Conservation (phyloP, 345 rosid genomes). For the Citrus sinensis region DNA sequence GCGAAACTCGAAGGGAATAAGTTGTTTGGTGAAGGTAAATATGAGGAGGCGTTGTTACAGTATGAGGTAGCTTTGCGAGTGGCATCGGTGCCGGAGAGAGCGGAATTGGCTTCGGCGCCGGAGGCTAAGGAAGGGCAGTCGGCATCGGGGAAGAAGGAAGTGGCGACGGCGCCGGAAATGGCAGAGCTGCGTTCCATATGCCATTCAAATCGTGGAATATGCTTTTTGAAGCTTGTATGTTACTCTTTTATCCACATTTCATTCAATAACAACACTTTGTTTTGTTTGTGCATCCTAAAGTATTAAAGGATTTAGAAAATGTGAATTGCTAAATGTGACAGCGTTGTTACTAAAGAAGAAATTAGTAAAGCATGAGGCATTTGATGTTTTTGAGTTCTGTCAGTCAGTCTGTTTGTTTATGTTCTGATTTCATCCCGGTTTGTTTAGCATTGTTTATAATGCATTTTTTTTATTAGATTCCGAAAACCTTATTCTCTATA, state of each 20-base stretch:
- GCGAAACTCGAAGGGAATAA: conserved; percentile 78
- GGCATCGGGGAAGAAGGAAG: conserved; percentile 30
- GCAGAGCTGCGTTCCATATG: conserved; percentile 61
- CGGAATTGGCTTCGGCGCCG: conserved; percentile 6
- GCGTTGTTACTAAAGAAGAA: background rate
- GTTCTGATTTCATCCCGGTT: background rate
- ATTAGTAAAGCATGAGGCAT: background rate
- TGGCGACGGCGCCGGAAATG: background rate
- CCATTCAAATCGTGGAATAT: conserved; percentile 67
- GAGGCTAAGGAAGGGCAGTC: conserved; percentile 22
- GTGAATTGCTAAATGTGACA: background rate
- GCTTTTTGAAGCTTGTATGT: conserved; percentile 76
- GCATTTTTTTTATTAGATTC: background rate
- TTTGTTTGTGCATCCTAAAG: background rate
- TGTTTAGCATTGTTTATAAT: background rate
- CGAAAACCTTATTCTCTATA: background rate
- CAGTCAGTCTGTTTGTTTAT: background rate
- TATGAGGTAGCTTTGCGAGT: conserved; percentile 62
- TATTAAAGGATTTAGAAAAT: background rate
- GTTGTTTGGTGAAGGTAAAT: conserved; percentile 55
- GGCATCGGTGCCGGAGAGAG: conserved; percentile 30
- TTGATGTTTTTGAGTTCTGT: background rate
- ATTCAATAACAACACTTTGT: background rate
- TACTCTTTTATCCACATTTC: background rate
- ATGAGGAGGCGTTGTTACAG: conserved; percentile 73